Evolutionary conservation across 1,139 yeast genomes (phyloP).

Genomic region (Spathaspora sp.): DNA sequence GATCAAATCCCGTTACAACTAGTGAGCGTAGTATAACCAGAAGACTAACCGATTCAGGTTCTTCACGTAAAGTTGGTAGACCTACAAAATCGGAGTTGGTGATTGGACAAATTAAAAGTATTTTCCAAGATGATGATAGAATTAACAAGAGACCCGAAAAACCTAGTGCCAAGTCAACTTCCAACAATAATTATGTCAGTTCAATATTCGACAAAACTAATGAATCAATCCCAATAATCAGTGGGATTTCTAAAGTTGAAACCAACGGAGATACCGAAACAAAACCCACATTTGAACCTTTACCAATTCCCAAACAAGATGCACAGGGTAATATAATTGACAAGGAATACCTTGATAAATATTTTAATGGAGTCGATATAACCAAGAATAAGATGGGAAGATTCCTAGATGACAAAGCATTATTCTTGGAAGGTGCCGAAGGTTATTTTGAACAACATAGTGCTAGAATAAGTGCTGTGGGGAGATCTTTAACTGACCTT

Average conservation of each 20-base stretch:
- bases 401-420: slow-evolving; percentile 52
- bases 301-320: slow-evolving; percentile 38
- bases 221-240: slow-evolving; percentile 23
- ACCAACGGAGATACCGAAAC: slow-evolving; percentile 7
- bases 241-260: slow-evolving; percentile 26
- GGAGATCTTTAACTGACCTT: slow-evolving; percentile 64
- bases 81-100: slow-evolving; percentile 37
- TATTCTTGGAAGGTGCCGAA: slow-evolving; percentile 82
- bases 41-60: neutral
- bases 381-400: slow-evolving; percentile 26
- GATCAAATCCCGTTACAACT: slow-evolving; percentile 7
- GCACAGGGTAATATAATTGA: slow-evolving; percentile 32
- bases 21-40: slow-evolving; percentile 10
- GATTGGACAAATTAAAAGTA: slow-evolving; percentile 33
- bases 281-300: slow-evolving; percentile 26
- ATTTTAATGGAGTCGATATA: slow-evolving; percentile 29
- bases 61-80: slow-evolving; percentile 24
- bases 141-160: slow-evolving; percentile 3
- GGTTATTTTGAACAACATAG: slow-evolving; percentile 87
- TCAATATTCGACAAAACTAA: slow-evolving; percentile 11
- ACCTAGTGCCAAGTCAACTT: slow-evolving; percentile 1
- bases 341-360: slow-evolving; percentile 27
- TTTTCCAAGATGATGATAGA: slow-evolving; percentile 34
- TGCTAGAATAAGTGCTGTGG: slow-evolving; percentile 44
- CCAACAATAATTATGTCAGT: slow-evolving; percentile 9